These are phyloP conservation scores for Lyophyllum semitale DNA, from an alignment of 768 basidiomycete species.

Conservation along the genomic window DNA sequence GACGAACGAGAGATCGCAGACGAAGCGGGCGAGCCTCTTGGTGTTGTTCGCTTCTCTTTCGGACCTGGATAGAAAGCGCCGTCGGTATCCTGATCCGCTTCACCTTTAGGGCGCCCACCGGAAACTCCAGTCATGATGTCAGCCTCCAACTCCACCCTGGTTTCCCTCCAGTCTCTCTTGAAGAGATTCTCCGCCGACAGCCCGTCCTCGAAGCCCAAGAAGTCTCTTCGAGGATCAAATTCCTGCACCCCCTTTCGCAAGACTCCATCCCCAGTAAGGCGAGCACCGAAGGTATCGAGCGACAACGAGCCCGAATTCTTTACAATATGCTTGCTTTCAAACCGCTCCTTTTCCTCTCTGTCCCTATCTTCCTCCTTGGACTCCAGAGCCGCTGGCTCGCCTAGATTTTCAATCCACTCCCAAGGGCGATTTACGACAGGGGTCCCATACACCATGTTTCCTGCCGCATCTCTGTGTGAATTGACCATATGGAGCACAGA, in stretches of 20 bases:
- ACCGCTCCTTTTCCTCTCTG: conserved; percentile 38
- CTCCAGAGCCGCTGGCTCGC: conserved; percentile 50
- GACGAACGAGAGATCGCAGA: conserved; percentile 45
- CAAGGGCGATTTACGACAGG: conserved; percentile 76
- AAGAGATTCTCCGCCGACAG: conserved; percentile 64
- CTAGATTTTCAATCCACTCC: conserved; percentile 85
- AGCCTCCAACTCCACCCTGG: conserved; percentile 48
- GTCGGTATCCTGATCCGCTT: conserved; percentile 22
- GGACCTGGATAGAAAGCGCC: conserved; percentile 12
- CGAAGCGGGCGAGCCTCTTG: conserved; percentile 43
- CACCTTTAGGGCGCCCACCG: conserved; percentile 20
- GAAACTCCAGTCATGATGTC: conserved; percentile 23
- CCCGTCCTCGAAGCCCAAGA: conserved; percentile 68
- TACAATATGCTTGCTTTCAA: conserved; percentile 37
- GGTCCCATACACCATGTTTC: conserved; percentile 46
- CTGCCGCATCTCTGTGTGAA: conserved; percentile 56
- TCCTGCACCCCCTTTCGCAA: conserved; percentile 28
- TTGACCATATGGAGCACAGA: conserved; percentile 60
- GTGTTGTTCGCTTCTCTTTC: conserved; percentile 25
- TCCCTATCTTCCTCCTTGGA: conserved; percentile 44
- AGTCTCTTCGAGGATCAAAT: conserved; percentile 34
- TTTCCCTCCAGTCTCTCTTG: conserved; percentile 78
- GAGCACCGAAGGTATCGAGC: conserved; percentile 70
- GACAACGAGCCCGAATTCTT: conserved; percentile 74
- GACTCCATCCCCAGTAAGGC: conserved; percentile 63